These are phyloP conservation scores for Aspergillus melleus DNA, from an alignment of 2,329 filamentous ascomycete genomes.

Conservation along the genomic window DNA sequence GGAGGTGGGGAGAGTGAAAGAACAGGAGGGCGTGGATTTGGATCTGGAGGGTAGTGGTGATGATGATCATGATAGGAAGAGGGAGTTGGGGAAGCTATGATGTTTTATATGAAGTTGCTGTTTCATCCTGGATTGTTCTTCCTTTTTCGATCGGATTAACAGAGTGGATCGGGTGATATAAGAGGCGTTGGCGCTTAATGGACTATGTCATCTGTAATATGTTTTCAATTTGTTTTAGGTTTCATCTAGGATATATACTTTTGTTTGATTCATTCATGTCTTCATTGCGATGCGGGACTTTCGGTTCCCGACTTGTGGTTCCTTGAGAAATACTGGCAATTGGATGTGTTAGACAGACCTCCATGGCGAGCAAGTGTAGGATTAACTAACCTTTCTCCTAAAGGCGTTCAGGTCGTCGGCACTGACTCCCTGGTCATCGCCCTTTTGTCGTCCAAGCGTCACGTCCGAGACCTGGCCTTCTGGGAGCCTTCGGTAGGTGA, in stretches of 20 bases:
- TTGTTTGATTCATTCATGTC: background rate
- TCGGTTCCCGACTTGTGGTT: constrained; percentile 6
- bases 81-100: constrained; percentile 22
- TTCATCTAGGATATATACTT: background rate
- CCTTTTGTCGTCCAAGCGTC: constrained; percentile 34
- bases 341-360: background rate
- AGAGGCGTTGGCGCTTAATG: background rate
- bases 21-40: constrained; percentile 40
- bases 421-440: constrained; percentile 43
- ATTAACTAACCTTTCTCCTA: constrained; percentile 49
- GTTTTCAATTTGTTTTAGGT: background rate
- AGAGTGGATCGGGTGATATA: too few relatives aligned
- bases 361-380: background rate
- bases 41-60: constrained; percentile 18
- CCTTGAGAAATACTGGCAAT: constrained; percentile 18
- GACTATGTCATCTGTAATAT: background rate
- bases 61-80: background rate
- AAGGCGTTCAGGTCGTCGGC: constrained; percentile 71
- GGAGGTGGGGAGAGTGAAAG: constrained; percentile 37
- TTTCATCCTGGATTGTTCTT: too few relatives aligned
- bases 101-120: too few relatives aligned
- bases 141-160: too few relatives aligned
- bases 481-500: constrained; percentile 76
- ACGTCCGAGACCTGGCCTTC: constrained; percentile 50
- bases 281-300: constrained; percentile 7